Evolutionary conservation across 768 basidiomycete species (phyloP).

Genomic region (Exsudoporus frostii): DNA sequence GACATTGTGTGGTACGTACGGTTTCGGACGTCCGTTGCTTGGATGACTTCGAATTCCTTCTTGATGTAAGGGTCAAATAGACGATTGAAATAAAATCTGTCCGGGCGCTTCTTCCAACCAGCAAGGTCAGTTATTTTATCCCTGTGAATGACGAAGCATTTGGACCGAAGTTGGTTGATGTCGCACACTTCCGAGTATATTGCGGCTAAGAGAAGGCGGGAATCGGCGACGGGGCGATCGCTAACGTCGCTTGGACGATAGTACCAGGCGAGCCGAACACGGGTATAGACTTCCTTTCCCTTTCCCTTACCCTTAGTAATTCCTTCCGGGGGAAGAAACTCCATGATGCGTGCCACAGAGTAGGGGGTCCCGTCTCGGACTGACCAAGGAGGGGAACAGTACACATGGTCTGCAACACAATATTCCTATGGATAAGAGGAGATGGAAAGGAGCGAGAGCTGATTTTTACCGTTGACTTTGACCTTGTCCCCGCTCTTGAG

Average conservation of each 20-base stretch:
- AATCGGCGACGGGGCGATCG: slow-evolving; percentile 87
- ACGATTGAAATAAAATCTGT: slow-evolving; percentile 94
- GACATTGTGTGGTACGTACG: slow-evolving; percentile 49
- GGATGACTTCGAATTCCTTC: slow-evolving; percentile 95
- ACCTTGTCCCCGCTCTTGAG: slow-evolving; percentile 84
- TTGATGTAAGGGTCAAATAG: slow-evolving; percentile 98
- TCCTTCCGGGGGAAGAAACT: slow-evolving; percentile 83
- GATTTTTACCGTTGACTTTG: slow-evolving; percentile 76
- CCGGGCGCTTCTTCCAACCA: slow-evolving; percentile 90
- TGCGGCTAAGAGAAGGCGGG: slow-evolving; percentile 87
- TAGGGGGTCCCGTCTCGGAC: slow-evolving; percentile 94
- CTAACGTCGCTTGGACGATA: slow-evolving; percentile 96
- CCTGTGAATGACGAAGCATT: slow-evolving; percentile 91
- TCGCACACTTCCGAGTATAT: slow-evolving; percentile 97
- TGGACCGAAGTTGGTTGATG: slow-evolving; percentile 87
- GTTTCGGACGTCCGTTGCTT: slow-evolving; percentile 82
- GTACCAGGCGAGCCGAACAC: slow-evolving; percentile 92
- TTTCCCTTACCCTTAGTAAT: slow-evolving; percentile 62
- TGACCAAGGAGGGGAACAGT: slow-evolving; percentile 91
- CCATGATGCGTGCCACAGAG: slow-evolving; percentile 94
- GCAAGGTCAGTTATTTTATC: slow-evolving; percentile 93
- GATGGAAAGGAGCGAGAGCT: slow-evolving; percentile 11
- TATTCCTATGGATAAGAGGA: slow-evolving; percentile 14
- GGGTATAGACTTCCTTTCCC: slow-evolving; percentile 68
- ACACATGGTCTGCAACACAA: slow-evolving; percentile 84